These are phyloP conservation scores for Acer negundo DNA, from an alignment of 345 rosid genomes.

Conservation along the genomic window DNA sequence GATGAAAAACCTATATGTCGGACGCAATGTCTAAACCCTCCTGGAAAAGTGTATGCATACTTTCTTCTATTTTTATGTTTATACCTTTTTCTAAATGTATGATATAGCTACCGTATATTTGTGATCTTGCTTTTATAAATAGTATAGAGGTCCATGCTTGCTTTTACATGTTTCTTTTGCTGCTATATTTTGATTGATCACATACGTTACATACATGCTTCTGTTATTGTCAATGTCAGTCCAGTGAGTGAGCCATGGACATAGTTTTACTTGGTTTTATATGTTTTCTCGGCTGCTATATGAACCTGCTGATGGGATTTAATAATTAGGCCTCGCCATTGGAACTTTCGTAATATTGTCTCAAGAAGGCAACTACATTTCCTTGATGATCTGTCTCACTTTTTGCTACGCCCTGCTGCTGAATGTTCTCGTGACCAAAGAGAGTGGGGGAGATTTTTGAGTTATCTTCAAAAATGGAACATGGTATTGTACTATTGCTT, in stretches of 20 bases:
- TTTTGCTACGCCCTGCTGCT: conserved; percentile 26
- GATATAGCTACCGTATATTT: background rate
- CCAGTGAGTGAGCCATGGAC: background rate
- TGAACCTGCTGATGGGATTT: conserved; percentile 2
- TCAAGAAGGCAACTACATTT: conserved; percentile 1
- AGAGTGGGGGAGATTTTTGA: conserved; percentile 37
- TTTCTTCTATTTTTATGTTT: background rate
- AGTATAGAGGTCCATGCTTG: background rate
- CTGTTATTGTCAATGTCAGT: background rate
- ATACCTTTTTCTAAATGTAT: background rate
- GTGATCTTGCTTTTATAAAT: background rate
- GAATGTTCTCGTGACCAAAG: conserved; percentile 23
- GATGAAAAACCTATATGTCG: conserved; percentile 32
- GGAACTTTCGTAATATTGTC: conserved; percentile 23
- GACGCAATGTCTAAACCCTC: conserved; percentile 30
- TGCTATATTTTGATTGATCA: background rate
- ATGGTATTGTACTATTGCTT: conserved; percentile 25
- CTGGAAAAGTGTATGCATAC: conserved; percentile 23
- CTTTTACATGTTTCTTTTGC: background rate
- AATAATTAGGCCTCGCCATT: conserved; percentile 23
- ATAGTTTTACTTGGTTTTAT: background rate
- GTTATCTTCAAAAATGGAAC: conserved; percentile 14
- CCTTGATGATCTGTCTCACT: conserved; percentile 21
- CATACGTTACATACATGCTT: background rate
- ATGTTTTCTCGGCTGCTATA: background rate